Base-by-base conservation (phyloP, 129 eudicot genomes). In the Erigeron canadensis region DNA sequence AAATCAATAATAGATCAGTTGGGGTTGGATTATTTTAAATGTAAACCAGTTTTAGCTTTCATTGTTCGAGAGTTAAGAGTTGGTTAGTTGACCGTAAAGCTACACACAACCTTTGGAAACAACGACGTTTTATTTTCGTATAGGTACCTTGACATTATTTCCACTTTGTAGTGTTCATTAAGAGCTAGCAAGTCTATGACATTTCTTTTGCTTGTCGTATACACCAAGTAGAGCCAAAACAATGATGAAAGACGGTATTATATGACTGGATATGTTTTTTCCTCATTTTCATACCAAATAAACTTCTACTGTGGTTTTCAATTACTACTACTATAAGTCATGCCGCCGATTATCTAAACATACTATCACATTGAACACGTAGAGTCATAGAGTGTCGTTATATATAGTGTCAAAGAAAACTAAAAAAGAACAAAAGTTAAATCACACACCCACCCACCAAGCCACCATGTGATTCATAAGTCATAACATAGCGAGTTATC, bases 1-100 rank as follows among this genome's bases (percentile, higher is more conserved):
- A 72, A 41, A 38, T 71, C 78, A 76, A 71, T 63, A 51, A 78
- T 63, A 12, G 4, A 46, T 43, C 5, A 34, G 51, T 3, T 28
- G 34, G 46, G 73, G 12, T 43, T 41, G 70, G 48, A 43, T 69
- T 54, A 18, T 54, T 39, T 40, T 56, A 6, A 42, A 11, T 70
- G 50, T 16, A 70, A 53, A 48, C 41, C 12, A 2, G 37, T 61
- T 47, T 43, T 62, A 63, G 74, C 40, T 76, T 46, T 45, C 16
- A 46, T 28, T 17, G 63, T 58, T 43, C 18, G 47, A 75, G 64
- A 16, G 37, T 63, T 65, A 34, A 53, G 54, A 9, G 59, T 43
- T 71, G 76, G 23, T 42, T 58, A 11, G 58, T 12, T 10, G 17
- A 42, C 16, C 19, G 23, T 13, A 44, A 18, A 44, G 10, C 41